Conservation (phyloP, 140 eudicot species). For the Anethum foeniculum region DNA sequence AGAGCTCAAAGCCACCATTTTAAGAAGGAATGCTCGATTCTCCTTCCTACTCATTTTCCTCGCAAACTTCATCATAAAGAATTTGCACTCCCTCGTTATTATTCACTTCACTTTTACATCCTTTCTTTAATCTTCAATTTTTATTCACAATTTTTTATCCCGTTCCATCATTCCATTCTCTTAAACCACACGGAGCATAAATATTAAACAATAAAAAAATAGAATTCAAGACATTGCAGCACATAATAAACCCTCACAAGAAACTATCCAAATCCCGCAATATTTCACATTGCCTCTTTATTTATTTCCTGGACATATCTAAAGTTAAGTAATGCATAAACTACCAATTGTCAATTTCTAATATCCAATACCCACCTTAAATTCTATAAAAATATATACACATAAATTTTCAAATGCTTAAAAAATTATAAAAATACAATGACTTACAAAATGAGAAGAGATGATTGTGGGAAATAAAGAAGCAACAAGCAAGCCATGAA, state of each 20-base stretch:
- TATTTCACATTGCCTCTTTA: neutral
- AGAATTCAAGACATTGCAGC: neutral
- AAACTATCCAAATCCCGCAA: neutral
- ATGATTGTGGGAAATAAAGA: conserved; percentile 75
- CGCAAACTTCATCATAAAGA: neutral
- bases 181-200: neutral
- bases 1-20: neutral
- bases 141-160: neutral
- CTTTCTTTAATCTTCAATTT: neutral
- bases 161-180: neutral
- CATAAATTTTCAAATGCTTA: neutral
- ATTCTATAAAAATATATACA: neutral
- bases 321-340: neutral
- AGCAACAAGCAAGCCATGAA: conserved; percentile 89
- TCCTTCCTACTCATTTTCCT: neutral
- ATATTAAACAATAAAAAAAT: neutral
- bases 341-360: neutral
- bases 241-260: neutral
- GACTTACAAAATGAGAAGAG: conserved; percentile 74
- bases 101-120: neutral
- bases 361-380: neutral
- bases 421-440: neutral
- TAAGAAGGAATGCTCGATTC: neutral
- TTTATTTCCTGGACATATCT: neutral
- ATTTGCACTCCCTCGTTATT: neutral